Evolutionary conservation across 169 alveolate species (phyloP).

Genomic region (Plasmodium gaboni): DNA sequence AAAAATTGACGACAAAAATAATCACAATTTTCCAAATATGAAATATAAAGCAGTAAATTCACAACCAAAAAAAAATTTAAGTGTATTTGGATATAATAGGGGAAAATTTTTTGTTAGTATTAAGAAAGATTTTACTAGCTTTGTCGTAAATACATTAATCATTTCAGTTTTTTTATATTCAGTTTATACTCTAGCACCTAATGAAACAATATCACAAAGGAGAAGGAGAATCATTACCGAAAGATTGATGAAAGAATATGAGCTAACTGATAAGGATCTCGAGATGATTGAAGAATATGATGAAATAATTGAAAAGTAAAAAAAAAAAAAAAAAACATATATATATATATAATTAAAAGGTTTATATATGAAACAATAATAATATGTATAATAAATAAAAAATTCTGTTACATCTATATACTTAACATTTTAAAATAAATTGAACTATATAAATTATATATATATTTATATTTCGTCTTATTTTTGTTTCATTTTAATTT

Average conservation of each 20-base stretch:
- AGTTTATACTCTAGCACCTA: conserved; percentile 68
- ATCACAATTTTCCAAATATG: conserved; percentile 23
- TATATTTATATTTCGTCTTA: too few species aligned
- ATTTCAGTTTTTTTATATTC: conserved; percentile 68
- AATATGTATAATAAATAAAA: too few species aligned
- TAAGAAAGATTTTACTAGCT: conserved; percentile 74
- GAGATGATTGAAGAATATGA: conserved; percentile 71
- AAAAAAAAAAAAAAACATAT: background rate
- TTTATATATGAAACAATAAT: too few species aligned
- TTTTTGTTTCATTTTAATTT: too few species aligned
- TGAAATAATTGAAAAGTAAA: conserved; percentile 46
- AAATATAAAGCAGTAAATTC: conserved; percentile 55
- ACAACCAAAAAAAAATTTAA: conserved; percentile 68
- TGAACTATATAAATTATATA: too few species aligned
- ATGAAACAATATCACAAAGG: conserved; percentile 74
- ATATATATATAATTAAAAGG: too few species aligned
- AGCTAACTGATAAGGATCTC: conserved; percentile 57
- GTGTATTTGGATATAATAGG: conserved; percentile 74
- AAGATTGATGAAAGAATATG: conserved; percentile 72
- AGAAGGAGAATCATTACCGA: conserved; percentile 70
- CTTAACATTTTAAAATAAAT: too few species aligned
- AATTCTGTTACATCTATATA: too few species aligned
- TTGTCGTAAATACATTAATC: conserved; percentile 69
- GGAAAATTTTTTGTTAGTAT: conserved; percentile 73
- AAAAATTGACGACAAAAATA: conserved; percentile 2